Evolutionary conservation across 495 filamentous ascomycete genomes (phyloP), one percentile per base, ranked within the genome.

Genomic region (Lasiosphaeria hispida): DNA sequence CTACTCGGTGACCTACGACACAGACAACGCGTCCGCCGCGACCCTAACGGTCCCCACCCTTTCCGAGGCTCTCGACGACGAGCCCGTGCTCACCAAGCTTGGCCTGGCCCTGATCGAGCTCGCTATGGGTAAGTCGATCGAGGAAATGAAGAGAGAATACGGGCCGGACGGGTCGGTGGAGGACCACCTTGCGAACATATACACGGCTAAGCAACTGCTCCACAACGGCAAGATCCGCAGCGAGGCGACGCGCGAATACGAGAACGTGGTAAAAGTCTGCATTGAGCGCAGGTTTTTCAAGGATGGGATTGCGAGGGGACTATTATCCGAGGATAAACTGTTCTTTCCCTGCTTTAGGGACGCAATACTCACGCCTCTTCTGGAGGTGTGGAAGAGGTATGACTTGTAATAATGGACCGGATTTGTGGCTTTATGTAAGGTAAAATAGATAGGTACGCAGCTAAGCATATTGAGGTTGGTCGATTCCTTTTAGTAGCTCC

Each of bases 61-160:
- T 1, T 7, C n/a, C 49, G 8, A 38, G 11, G 1, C 15, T 4
- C 8, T 39, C 4, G 50, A 53, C 17, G 23, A 23, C 0, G 50
- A 53, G 9, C 50, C 50, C 11, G 35, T 53, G 7, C 6, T 53
- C 0, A 53, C 50, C 0, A 53, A 53, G 1, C 50, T 53, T 4
- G 50, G 50, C 0, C n/a, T 53, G 35, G 50, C 50, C 13, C 50
- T 53, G 4, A 53, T 53, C 7, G 50, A 53, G 38, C 36, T 53
- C n/a, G 50, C 36, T 7, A 10, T 53, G 14, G 36, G 50, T 3
- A 36, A 18, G 41, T 45, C 53, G 23, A 48, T 55, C 14, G 10
- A 44, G 30, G 19, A 55, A 10, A 55, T 45, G 23, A 44, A 48
- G 19, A 19, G 10, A 13, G 18, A 30, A 0, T 48, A 35, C 45